Evolutionary conservation across 1,139 yeast genomes (phyloP).

Genomic region (Candida sanyaensis): DNA sequence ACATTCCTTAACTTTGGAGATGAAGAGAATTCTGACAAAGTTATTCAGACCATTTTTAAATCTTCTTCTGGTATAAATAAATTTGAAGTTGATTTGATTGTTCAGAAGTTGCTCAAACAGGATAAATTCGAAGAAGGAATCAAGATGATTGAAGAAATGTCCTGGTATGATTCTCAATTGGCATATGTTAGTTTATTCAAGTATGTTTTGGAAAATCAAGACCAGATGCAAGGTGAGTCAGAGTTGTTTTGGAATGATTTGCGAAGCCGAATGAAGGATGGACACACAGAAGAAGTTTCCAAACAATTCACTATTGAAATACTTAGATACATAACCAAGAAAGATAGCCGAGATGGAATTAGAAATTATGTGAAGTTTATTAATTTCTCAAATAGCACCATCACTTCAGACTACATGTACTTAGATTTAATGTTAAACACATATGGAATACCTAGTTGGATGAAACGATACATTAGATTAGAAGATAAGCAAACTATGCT

Average conservation of each 20-base stretch:
- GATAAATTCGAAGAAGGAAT: conserved; percentile 25
- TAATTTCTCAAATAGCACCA: neutral
- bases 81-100: conserved; percentile 30
- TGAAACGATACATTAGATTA: neutral
- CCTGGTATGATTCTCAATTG: conserved; percentile 23
- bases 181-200: conserved; percentile 28
- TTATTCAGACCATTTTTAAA: conserved; percentile 32
- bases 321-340: neutral
- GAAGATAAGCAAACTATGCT: conserved; percentile 1
- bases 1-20: conserved; percentile 29
- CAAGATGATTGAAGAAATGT: conserved; percentile 21
- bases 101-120: conserved; percentile 27
- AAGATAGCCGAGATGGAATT: neutral
- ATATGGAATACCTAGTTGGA: neutral
- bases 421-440: conserved; percentile 6
- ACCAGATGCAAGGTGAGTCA: conserved; percentile 1
- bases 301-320: neutral
- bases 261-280: neutral
- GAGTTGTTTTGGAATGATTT: neutral
- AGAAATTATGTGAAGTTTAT: neutral
- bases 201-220: conserved; percentile 10
- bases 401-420: neutral
- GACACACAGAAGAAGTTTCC: neutral
- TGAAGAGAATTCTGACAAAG: conserved; percentile 30
- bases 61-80: conserved; percentile 21